Percentiles rank a stretch among this genome's conserved stretches.
These are phyloP conservation scores for Arachnomyces sp. DNA, from an alignment of 2,329 filamentous ascomycete genomes.

Conservation along the genomic window DNA sequence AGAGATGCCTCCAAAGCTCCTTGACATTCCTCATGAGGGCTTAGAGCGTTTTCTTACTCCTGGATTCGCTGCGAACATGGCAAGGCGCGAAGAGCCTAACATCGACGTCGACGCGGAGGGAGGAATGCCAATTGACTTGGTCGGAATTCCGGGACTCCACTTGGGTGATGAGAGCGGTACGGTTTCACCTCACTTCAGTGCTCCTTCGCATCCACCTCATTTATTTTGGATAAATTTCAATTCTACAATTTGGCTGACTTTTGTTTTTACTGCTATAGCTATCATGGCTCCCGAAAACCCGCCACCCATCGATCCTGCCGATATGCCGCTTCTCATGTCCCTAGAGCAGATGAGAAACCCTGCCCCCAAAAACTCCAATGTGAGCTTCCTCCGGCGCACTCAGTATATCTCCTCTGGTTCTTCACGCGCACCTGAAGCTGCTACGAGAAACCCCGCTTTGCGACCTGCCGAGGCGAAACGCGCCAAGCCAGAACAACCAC, in stretches of 20 bases:
- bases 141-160: slow-evolving; percentile 91
- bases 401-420: slow-evolving; percentile 66
- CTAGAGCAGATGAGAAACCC: slow-evolving; percentile 80
- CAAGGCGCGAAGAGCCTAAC: slow-evolving; percentile 85
- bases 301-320: slow-evolving; percentile 70
- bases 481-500: slow-evolving; percentile 18
- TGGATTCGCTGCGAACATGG: slow-evolving; percentile 80
- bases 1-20: slow-evolving; percentile 88
- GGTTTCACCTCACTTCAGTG: slow-evolving; percentile 15
- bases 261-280: slow-evolving; percentile 44
- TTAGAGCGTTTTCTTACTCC: slow-evolving; percentile 85
- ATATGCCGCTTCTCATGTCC: slow-evolving; percentile 74
- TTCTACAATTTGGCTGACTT: slow-evolving; percentile 6
- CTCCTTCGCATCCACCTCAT: slow-evolving; percentile 7
- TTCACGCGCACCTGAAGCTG: slow-evolving; percentile 7
- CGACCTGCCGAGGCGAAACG: slow-evolving; percentile 6
- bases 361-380: slow-evolving; percentile 65
- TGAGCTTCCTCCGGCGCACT: slow-evolving; percentile 90
- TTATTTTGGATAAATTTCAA: too few species aligned
- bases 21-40: slow-evolving; percentile 92
- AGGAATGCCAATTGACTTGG: slow-evolving; percentile 92
- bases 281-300: slow-evolving; percentile 71
- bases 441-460: slow-evolving; percentile 4
- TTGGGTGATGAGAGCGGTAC: slow-evolving; percentile 89
- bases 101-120: slow-evolving; percentile 97